Evolutionary conservation across 305 asterid species (phyloP).

Genomic region (Striga hermonthica): DNA sequence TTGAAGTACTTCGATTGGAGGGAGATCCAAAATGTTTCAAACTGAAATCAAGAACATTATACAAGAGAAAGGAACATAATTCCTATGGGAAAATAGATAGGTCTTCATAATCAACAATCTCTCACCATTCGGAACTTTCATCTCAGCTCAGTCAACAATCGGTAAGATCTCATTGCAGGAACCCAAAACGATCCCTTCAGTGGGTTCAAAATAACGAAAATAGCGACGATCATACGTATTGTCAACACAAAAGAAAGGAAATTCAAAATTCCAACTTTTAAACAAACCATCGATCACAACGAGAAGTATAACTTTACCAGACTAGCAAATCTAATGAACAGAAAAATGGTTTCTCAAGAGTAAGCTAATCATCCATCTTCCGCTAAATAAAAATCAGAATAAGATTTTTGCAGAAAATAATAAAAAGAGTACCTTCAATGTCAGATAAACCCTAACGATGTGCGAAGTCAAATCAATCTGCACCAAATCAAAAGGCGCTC

Average conservation of each 20-base stretch:
- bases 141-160: no score
- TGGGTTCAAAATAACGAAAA: not conserved
- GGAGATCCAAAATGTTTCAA: no score
- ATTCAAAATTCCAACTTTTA: not conserved
- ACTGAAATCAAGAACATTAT: no score
- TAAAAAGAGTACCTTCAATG: constrained; percentile 58
- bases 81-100: no score
- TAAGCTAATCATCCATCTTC: not conserved
- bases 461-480: constrained; percentile 96
- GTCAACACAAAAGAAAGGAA: not conserved
- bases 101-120: no score
- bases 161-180: not conserved
- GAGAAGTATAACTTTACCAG: not conserved
- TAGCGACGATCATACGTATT: no score
- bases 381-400: constrained; percentile 11
- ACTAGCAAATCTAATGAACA: constrained; percentile 1
- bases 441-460: constrained; percentile 80
- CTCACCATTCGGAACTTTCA: no score
- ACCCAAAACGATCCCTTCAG: not conserved
- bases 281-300: not conserved
- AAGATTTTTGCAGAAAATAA: not conserved
- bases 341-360: not conserved
- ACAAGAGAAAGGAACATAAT: no score
- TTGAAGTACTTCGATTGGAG: no score
- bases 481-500: constrained; percentile 33